A percentile compares a stretch with the other conserved stretches of the same genome.
phyloP scores from a whole-genome alignment of 116 monocot species.

The Iris pallida region DNA sequence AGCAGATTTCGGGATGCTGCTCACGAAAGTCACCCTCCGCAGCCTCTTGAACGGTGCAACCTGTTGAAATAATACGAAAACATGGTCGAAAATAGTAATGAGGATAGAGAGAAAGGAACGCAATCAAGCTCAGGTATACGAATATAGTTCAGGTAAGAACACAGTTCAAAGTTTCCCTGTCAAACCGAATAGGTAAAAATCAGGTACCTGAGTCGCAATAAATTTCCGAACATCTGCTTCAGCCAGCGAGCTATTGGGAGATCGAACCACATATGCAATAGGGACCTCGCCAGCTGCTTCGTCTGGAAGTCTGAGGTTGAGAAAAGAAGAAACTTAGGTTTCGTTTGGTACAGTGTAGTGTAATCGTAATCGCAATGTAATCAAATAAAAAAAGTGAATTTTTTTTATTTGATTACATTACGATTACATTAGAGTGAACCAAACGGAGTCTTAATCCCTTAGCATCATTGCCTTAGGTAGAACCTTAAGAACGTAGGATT shows the following conservation, averaged over 20 bases:
- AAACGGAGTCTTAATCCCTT: not conserved
- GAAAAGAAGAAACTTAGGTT: not conserved
- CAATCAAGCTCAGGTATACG: too few relatives aligned
- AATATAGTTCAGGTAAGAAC: too few relatives aligned
- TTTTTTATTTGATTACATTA: too few relatives aligned
- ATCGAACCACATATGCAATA: slow-evolving; percentile 73
- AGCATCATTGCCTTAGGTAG: not conserved
- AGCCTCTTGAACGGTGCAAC: slow-evolving; percentile 85
- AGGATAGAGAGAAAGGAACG: not conserved
- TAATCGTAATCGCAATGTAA: not conserved
- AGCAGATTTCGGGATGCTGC: slow-evolving; percentile 70
- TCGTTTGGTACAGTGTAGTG: not conserved
- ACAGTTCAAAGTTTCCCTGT: too few relatives aligned
- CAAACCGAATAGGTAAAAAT: not conserved
- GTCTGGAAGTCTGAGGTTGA: slow-evolving; percentile 55
- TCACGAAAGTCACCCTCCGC: slow-evolving; percentile 68
- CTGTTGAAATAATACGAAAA: slow-evolving; percentile 22
- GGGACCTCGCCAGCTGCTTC: slow-evolving; percentile 91
- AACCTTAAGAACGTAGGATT: not conserved
- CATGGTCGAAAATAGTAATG: not conserved
- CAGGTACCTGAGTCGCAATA: slow-evolving; percentile 64
- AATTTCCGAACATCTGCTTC: slow-evolving; percentile 75
- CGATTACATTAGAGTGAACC: too few relatives aligned
- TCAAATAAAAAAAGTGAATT: not conserved
- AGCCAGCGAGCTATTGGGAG: slow-evolving; percentile 51